Base-by-base conservation (phyloP, 768 basidiomycete species). In the Lentinula sp. region DNA sequence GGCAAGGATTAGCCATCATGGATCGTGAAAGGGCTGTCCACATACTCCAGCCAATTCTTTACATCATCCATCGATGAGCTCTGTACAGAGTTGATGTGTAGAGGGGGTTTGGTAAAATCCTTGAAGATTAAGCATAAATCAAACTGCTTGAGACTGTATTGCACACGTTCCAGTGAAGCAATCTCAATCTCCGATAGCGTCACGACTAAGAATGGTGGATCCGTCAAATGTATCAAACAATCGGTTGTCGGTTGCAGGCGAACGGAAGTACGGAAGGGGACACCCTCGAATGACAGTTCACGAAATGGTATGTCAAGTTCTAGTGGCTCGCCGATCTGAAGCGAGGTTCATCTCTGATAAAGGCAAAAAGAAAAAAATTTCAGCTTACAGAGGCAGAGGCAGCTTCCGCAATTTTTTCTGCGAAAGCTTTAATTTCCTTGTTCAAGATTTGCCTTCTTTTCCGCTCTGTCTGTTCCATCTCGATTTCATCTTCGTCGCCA, bases 41-140 rank as follows among this genome's bases (percentile, higher is more conserved):
- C 93, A 65, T 71, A 98, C 94, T 99, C 95, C 20, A 99, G 82
- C 97, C 97, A 99, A 69, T 97, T 95, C 76, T 98, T 98, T 64
- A 99, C 95, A 66, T 95, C 95, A 69, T 99, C 97, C 68, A 98
- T 84, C 66, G 93, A 90, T 1, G 85, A 76, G 60, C 84, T 91
- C 23, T 92, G 94, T 65, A 99, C 95, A 0, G 95, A 95, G 71
- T 99, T 98, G 77, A 98, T 93, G 68, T 98, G 97, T 9, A 98
- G 80, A 0, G 96, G 95, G 2, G 88, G 63, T 68, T 91, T 91
- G 41, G 92, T 90, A 74, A 98, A 98, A 72, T 99, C 97, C 70
- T 93, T 93, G 82, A 98, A 92, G 62, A 99, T 88, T 50, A 98
- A 82, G n/a, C 97, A 91, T 68, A 98, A 81, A 80, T 98, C 97